Base-by-base conservation (phyloP, 768 basidiomycete genomes). In the Tricholoma terreum region DNA sequence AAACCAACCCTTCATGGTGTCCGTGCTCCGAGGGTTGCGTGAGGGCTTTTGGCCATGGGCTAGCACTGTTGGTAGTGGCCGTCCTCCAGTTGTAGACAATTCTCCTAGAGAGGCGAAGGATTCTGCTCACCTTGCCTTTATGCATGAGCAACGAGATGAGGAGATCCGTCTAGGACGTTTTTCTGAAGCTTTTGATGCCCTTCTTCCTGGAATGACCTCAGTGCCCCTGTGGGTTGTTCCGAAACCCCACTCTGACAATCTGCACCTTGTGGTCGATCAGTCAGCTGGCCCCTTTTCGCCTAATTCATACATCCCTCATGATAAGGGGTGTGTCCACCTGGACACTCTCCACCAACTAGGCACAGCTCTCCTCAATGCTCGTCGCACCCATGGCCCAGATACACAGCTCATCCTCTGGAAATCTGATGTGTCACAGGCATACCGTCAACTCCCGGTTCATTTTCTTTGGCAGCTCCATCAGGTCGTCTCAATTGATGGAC, bases 401-500 rank as follows among this genome's bases (percentile, higher is more conserved):
- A 11, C 12, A 11, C 7, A 34, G 3, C 49, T 69, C 1, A 54
- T 62, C 6, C 22, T 71, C 0, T 77, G 66, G 62, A 79, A 78
- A 34, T 71, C 73, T 0, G 74, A 80, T 50, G 67, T 80, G 0
- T 55, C 67, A 0, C 63, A 73, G 11, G 79, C 78, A 0, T 81
- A 77, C 31, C 60, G 70, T 0, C 65, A 68, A 0, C 51, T 76
- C 8, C 79, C 77, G 0, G 64, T 77, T 59, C 72, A 77, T 45
- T 73, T 70, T 0, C 38, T 63, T 0, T 79, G 77, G 77, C 75
- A 80, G 46, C 56, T 79, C 0, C 73, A 73, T 14, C 78, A 80
- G 35, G 52, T 77, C 0, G 63, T 72, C 6, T 61, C 50, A 0
- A 52, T 77, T 15, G 61, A 69, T 6, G 66, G 64, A 0, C 3